Percentiles rank a stretch among this genome's conserved stretches.
These are phyloP conservation scores for Beauveria australis DNA, from an alignment of 2,329 filamentous ascomycete genomes.

Conservation along the genomic window DNA sequence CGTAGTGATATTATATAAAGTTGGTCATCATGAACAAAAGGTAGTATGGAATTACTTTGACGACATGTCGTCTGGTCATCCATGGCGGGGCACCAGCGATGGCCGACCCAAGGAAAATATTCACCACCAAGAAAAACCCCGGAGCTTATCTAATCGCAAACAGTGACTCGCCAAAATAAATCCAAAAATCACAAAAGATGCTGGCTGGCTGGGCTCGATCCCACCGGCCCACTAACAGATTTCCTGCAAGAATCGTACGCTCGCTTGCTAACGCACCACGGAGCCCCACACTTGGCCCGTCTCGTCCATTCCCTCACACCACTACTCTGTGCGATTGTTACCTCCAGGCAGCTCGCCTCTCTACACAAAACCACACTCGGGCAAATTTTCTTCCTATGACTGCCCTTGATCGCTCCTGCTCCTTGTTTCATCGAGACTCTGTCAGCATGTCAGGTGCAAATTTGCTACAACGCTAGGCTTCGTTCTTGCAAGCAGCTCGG, in stretches of 20 bases:
- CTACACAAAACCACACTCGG: neutral
- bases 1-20: no score
- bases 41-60: neutral
- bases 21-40: no score
- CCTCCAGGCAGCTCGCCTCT: neutral
- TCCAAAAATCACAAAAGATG: neutral
- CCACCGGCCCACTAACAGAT: neutral
- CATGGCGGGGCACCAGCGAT: no score
- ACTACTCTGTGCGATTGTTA: slow-evolving; percentile 3
- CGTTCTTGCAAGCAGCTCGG: neutral
- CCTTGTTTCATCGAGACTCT: neutral
- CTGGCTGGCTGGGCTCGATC: neutral
- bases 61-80: neutral
- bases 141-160: slow-evolving; percentile 10
- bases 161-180: neutral
- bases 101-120: no score
- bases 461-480: no score
- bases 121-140: neutral
- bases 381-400: neutral
- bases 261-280: neutral
- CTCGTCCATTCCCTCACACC: neutral
- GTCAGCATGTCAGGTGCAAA: no score
- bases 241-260: neutral
- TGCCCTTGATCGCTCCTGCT: neutral
- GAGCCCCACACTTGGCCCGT: neutral